phyloP scores from a whole-genome alignment of 768 basidiomycete species.

The Rubroboletus satanas region DNA sequence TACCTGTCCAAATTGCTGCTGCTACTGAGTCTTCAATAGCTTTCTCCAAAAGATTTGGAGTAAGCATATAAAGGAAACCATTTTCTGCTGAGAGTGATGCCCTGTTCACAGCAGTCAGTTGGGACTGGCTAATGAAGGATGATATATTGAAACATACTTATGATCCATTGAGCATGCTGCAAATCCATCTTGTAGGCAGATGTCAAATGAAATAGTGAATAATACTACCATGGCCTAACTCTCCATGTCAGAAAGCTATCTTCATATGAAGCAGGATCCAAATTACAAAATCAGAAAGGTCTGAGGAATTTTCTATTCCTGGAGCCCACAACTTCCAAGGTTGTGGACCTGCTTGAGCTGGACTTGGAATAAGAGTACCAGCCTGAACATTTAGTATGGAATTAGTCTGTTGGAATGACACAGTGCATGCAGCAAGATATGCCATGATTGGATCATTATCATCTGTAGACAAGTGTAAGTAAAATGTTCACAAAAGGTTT shows the following conservation, averaged over 20 bases:
- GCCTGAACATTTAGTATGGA: slow-evolving; percentile 2
- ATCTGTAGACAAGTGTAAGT: not conserved
- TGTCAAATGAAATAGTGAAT: not conserved
- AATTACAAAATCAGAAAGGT: not conserved
- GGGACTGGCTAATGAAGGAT: not conserved
- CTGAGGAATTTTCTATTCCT: not conserved
- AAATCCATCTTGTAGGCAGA: slow-evolving; percentile 2
- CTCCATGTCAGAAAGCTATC: fast-evolving
- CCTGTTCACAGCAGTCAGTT: not conserved
- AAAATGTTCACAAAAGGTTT: not conserved
- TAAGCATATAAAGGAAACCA: not conserved
- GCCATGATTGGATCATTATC: not conserved
- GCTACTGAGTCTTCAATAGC: slow-evolving; percentile 3
- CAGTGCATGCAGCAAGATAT: slow-evolving; percentile 10
- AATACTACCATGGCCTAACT: not conserved
- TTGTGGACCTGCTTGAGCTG: not conserved
- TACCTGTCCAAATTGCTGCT: slow-evolving; percentile 11
- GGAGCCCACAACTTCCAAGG: slow-evolving; percentile 11
- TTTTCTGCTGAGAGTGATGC: not conserved
- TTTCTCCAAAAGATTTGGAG: not conserved
- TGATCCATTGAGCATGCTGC: not conserved
- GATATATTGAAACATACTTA: not conserved
- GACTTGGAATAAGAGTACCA: not conserved
- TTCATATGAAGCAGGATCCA: too few relatives aligned
- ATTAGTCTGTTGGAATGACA: not conserved